A percentile compares a stretch with the other conserved stretches of the same genome.
phyloP scores from a whole-genome alignment of 192 early-diverging fungal genomes.

The Chytriomyces sp. region DNA sequence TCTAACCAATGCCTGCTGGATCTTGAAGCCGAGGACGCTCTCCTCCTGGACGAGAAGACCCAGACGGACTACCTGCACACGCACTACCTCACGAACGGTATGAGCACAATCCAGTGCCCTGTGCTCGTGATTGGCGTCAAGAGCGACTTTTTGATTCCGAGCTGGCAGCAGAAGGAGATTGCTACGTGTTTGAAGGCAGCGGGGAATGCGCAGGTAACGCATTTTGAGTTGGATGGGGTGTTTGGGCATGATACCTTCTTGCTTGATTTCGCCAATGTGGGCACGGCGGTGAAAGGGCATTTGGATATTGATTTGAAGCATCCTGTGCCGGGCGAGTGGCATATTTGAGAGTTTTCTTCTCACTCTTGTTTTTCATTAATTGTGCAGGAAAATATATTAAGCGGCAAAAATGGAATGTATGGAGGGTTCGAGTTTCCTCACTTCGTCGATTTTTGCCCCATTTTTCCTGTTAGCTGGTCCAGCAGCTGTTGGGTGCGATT shows the following conservation, averaged over 20 bases:
- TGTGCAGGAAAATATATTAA: too few species aligned
- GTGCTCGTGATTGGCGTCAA: conserved; percentile 91
- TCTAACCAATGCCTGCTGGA: too few species aligned
- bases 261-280: conserved; percentile 86
- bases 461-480: conserved; percentile 6
- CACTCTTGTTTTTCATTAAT: too few species aligned
- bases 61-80: background rate
- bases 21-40: too few species aligned
- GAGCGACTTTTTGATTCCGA: conserved; percentile 93
- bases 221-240: conserved; percentile 95
- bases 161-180: conserved; percentile 96
- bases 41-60: background rate
- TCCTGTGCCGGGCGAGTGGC: conserved; percentile 6
- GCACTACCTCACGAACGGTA: conserved; percentile 60
- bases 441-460: background rate
- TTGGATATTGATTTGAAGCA: conserved; percentile 38
- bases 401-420: conserved; percentile 4
- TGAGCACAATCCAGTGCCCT: conserved; percentile 71
- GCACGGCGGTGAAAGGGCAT: conserved; percentile 89
- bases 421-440: conserved; percentile 1
- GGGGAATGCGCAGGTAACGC: conserved; percentile 89
- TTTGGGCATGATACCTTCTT: conserved; percentile 98
- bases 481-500: background rate
- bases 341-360: too few species aligned
- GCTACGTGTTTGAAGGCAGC: conserved; percentile 78